Evolutionary conservation across 176 grass and related monocot species (phyloP).

Genomic region (Cenchrus fungigraminus): DNA sequence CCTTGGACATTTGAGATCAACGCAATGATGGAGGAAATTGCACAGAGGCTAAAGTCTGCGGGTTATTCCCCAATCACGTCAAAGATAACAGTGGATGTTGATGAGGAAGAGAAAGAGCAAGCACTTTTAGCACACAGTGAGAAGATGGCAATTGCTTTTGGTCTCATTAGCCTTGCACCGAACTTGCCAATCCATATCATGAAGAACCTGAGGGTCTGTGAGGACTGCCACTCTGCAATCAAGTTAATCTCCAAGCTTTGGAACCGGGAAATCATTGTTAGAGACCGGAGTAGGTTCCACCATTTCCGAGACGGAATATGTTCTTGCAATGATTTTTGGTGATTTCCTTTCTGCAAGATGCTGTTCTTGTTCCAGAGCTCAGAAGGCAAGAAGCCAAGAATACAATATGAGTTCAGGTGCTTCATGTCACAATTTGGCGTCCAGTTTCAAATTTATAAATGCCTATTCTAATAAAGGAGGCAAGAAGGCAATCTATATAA

Average conservation of each 20-base stretch:
- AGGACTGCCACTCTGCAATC: constrained; percentile 81
- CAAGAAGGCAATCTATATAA: no score
- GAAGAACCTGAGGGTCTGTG: constrained; percentile 77
- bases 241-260: constrained; percentile 74
- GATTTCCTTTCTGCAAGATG: constrained; percentile 18
- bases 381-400: constrained; percentile 3
- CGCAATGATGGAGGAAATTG: constrained; percentile 61
- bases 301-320: constrained; percentile 65
- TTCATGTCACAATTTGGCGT: background rate
- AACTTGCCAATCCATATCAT: constrained; percentile 64
- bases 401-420: background rate
- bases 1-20: constrained; percentile 53
- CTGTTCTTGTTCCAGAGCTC: constrained; percentile 19
- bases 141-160: constrained; percentile 76
- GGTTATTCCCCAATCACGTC: constrained; percentile 51
- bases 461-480: background rate
- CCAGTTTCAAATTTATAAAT: constrained; percentile 7
- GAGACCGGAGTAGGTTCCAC: constrained; percentile 82
- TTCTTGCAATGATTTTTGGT: constrained; percentile 91
- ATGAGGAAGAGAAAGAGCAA: constrained; percentile 71
- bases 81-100: constrained; percentile 63
- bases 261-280: constrained; percentile 67
- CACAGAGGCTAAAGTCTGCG: constrained; percentile 41
- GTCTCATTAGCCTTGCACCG: constrained; percentile 59
- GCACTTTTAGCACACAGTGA: constrained; percentile 71